phyloP scores from a whole-genome alignment of 495 filamentous ascomycete species.

The Wilcoxina mikolae region DNA sequence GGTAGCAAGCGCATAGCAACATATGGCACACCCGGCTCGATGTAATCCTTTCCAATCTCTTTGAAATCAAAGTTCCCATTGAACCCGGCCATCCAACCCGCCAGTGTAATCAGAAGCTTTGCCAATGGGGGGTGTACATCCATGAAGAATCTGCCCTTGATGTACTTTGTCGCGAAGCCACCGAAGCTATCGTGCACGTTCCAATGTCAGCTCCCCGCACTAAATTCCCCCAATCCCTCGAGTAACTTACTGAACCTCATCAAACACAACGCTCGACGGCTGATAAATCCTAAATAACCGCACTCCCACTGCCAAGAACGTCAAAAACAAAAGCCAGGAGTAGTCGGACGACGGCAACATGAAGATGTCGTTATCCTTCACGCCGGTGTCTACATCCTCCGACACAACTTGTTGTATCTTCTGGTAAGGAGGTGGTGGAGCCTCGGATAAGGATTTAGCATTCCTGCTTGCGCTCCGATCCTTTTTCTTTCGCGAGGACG shows the following conservation, averaged over 20 bases:
- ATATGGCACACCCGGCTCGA: slow-evolving; percentile 88
- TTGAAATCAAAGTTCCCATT: slow-evolving; percentile 96
- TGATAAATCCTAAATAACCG: slow-evolving; percentile 93
- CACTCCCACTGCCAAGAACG: slow-evolving; percentile 60
- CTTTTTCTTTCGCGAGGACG: background rate
- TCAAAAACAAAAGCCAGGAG: slow-evolving; percentile 54
- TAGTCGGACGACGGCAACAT: slow-evolving; percentile 68
- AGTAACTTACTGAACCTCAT: slow-evolving; percentile 83
- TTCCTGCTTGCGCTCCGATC: too few relatives aligned
- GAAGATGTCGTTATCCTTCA: slow-evolving; percentile 56
- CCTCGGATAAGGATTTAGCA: too few relatives aligned
- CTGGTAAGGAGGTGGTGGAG: background rate
- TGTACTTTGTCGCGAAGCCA: slow-evolving; percentile 94
- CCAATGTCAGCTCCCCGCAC: background rate
- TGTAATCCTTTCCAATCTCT: slow-evolving; percentile 96
- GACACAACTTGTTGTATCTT: background rate
- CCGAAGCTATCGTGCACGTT: slow-evolving; percentile 56
- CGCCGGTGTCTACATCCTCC: slow-evolving; percentile 14
- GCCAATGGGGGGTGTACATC: slow-evolving; percentile 97
- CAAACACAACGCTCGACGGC: slow-evolving; percentile 91
- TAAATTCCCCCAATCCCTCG: background rate
- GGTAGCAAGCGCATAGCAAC: slow-evolving; percentile 94
- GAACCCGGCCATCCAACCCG: slow-evolving; percentile 90
- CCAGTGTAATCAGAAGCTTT: slow-evolving; percentile 86
- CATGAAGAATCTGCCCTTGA: slow-evolving; percentile 98